Evolutionary conservation across 2,329 filamentous ascomycete genomes (phyloP).

Genomic region (Onygena corvina): DNA sequence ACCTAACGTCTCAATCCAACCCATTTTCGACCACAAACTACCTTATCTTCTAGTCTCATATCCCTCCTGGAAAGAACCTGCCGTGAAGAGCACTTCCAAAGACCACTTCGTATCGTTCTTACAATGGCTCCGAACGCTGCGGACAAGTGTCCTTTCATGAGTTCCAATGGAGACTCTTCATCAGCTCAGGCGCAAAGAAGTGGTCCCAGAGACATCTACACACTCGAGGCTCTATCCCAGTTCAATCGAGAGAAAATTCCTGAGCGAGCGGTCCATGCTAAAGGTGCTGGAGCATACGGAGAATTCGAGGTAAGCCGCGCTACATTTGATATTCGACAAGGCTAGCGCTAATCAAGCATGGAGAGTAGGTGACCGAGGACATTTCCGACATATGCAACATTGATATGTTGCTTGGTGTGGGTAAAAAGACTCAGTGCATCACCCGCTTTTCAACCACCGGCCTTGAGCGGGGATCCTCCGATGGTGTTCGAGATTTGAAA

Average conservation of each 20-base stretch:
- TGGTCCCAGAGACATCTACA: neutral
- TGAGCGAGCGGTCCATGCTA: conserved; percentile 34
- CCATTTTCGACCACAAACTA: neutral
- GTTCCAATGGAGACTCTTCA: neutral
- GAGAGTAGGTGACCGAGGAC: conserved; percentile 1
- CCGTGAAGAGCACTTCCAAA: too few species aligned
- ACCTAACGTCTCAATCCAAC: neutral
- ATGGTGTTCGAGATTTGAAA: conserved; percentile 3
- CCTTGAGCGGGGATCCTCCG: conserved; percentile 6
- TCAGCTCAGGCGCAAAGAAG: neutral
- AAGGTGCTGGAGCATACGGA: conserved; percentile 33
- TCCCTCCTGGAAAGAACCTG: too few species aligned
- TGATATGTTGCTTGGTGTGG: conserved; percentile 6
- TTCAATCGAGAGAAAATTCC: conserved; percentile 33
- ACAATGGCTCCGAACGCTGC: neutral
- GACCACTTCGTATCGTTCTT: neutral
- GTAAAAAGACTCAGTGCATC: conserved; percentile 5
- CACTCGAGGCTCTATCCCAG: conserved; percentile 16
- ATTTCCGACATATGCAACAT: conserved; percentile 7
- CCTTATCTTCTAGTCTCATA: neutral
- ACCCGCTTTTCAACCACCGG: conserved; percentile 7
- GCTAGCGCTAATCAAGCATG: too few species aligned
- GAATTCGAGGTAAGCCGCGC: conserved; percentile 25
- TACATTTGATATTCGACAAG: neutral
- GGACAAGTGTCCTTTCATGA: neutral